Conservation (phyloP, 768 basidiomycete genomes). For the Kwoniella sp. region DNA sequence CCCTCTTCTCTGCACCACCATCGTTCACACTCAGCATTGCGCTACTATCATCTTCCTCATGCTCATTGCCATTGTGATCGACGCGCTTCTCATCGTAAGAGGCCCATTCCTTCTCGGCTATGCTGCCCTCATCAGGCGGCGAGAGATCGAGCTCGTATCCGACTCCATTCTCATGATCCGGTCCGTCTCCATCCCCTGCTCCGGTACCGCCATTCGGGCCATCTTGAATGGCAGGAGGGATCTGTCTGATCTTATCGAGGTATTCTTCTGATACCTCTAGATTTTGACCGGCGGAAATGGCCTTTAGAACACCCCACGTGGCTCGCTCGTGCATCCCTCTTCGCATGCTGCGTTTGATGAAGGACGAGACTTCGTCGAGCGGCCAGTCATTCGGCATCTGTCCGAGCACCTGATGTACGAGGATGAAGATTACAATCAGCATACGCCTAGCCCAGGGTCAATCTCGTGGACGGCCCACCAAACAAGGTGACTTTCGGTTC, state of each 20-base stretch:
- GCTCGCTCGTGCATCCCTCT: conserved; percentile 67
- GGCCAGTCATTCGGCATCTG: conserved; percentile 75
- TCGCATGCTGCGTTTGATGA: conserved; percentile 76
- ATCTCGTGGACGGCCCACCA: too few species aligned
- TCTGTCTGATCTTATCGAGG: conserved; percentile 34
- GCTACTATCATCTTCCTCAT: background rate
- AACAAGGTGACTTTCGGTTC: too few species aligned
- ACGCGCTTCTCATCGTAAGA: conserved; percentile 31
- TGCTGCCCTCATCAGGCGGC: conserved; percentile 53
- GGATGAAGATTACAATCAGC: background rate
- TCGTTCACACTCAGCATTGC: conserved; percentile 2
- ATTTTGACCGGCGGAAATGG: conserved; percentile 77
- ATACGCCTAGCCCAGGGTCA: background rate
- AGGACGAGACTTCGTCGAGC: conserved; percentile 69
- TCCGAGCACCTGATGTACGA: conserved; percentile 61
- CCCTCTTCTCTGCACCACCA: background rate
- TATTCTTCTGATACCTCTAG: conserved; percentile 62
- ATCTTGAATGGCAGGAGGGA: conserved; percentile 31
- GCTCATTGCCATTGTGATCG: background rate
- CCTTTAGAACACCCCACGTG: conserved; percentile 65
- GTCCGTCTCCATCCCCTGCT: background rate
- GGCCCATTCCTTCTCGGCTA: conserved; percentile 50
- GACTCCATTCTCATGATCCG: too few species aligned
- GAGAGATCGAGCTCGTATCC: background rate
- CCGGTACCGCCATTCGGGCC: background rate